These are phyloP conservation scores for Suhomyces chickasaworum DNA, from an alignment of 1,139 yeast species.

Conservation along the genomic window DNA sequence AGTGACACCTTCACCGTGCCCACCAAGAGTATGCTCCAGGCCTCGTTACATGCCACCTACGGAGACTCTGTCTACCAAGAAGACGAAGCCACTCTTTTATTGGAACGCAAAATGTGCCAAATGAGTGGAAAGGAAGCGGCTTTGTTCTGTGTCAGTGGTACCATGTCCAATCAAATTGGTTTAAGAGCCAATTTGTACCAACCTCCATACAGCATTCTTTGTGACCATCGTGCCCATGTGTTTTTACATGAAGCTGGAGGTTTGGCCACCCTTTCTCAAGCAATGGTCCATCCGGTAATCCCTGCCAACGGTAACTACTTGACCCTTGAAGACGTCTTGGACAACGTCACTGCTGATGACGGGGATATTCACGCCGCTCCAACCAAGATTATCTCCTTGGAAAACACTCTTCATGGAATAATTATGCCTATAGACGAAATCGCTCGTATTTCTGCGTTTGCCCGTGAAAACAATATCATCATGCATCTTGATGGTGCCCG, in stretches of 20 bases:
- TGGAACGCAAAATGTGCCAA: conserved; percentile 39
- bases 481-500: conserved; percentile 52
- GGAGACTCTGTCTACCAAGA: conserved; percentile 52
- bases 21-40: conserved; percentile 69
- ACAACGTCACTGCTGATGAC: conserved; percentile 46
- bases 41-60: conserved; percentile 27
- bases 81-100: conserved; percentile 36
- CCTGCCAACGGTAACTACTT: conserved; percentile 43
- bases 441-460: conserved; percentile 38
- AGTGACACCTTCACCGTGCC: conserved; percentile 96
- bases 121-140: conserved; percentile 47
- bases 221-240: conserved; percentile 46
- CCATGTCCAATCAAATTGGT: conserved; percentile 49
- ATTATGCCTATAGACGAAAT: conserved; percentile 47
- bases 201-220: conserved; percentile 48
- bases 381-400: conserved; percentile 49
- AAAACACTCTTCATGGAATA: conserved; percentile 50
- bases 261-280: conserved; percentile 47
- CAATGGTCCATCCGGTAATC: conserved; percentile 43
- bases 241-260: conserved; percentile 50
- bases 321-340: conserved; percentile 42
- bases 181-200: conserved; percentile 43
- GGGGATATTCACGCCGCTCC: conserved; percentile 53
- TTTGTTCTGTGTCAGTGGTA: conserved; percentile 48
- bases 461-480: conserved; percentile 35